phyloP scores from a whole-genome alignment of 2,329 filamentous ascomycete genomes.

The Podosphaera leucotricha region DNA sequence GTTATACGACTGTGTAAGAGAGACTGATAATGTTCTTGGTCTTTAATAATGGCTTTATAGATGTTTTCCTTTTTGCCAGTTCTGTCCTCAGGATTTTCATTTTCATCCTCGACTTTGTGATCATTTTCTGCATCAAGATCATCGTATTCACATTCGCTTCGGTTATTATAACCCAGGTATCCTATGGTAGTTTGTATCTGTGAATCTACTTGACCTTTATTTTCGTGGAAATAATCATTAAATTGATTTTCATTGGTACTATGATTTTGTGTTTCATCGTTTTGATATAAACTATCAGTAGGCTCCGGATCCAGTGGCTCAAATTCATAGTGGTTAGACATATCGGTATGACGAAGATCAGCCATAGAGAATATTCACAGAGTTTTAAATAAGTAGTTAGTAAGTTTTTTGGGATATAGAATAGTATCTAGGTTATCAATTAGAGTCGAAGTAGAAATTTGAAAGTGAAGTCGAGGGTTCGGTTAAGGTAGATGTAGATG shows the following conservation, averaged over 20 bases:
- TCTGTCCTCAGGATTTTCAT: background rate
- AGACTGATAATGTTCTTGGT: slow-evolving; percentile 1
- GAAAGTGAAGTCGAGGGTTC: background rate
- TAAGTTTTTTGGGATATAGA: background rate
- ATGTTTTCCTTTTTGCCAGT: background rate
- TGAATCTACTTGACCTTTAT: background rate
- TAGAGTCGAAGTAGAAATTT: background rate
- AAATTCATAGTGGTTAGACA: background rate
- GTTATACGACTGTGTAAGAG: background rate
- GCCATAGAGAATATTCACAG: background rate
- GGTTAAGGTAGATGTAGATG: background rate
- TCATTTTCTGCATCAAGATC: background rate
- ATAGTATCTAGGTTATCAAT: background rate
- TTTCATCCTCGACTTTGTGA: background rate
- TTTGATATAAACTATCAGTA: background rate
- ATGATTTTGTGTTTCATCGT: background rate
- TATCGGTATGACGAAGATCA: background rate
- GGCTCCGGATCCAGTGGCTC: background rate
- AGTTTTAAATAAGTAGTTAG: background rate
- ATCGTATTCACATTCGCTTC: background rate
- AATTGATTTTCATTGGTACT: background rate
- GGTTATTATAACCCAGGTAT: background rate
- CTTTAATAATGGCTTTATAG: background rate
- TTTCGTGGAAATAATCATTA: background rate
- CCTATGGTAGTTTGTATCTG: background rate